Conservation (phyloP, 257 asterid genomes). For the Buddleja alternifolia region DNA sequence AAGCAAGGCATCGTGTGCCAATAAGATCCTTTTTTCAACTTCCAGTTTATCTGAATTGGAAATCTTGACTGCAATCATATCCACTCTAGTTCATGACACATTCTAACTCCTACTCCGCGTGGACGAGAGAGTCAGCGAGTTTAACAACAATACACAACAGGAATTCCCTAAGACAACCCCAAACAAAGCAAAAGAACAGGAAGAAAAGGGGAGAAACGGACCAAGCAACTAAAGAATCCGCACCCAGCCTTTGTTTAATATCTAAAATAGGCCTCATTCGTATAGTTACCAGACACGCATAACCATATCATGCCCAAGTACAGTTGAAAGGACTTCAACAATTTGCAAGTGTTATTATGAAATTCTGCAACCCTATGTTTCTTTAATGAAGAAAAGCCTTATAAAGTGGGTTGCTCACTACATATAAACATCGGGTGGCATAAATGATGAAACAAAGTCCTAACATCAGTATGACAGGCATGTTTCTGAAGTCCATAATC, state of each 20-base stretch:
- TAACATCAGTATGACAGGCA: slow-evolving; percentile 1
- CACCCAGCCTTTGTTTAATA: not conserved
- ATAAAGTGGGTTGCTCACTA: not conserved
- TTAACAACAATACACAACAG: not conserved
- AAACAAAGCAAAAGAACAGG: not conserved
- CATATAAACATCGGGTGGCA: not conserved
- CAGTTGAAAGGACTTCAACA: not conserved
- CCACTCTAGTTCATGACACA: not conserved
- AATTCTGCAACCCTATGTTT: not conserved
- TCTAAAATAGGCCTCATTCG: not conserved
- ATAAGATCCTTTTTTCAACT: not conserved
- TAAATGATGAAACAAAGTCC: slow-evolving; percentile 14
- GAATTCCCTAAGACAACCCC: not conserved
- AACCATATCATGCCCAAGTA: not conserved
- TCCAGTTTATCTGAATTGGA: not conserved
- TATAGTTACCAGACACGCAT: not conserved
- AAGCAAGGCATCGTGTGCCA: not conserved
- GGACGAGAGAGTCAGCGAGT: not conserved
- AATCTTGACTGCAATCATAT: slow-evolving; percentile 5
- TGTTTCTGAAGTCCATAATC: slow-evolving; percentile 16
- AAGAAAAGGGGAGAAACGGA: not conserved
- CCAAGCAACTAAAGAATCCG: not conserved
- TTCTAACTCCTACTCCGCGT: not conserved
- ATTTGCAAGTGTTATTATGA: not conserved
- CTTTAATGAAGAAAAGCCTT: not conserved